phyloP scores from a whole-genome alignment of 2,329 filamentous ascomycete species.

The Ophiosphaerella korrae region DNA sequence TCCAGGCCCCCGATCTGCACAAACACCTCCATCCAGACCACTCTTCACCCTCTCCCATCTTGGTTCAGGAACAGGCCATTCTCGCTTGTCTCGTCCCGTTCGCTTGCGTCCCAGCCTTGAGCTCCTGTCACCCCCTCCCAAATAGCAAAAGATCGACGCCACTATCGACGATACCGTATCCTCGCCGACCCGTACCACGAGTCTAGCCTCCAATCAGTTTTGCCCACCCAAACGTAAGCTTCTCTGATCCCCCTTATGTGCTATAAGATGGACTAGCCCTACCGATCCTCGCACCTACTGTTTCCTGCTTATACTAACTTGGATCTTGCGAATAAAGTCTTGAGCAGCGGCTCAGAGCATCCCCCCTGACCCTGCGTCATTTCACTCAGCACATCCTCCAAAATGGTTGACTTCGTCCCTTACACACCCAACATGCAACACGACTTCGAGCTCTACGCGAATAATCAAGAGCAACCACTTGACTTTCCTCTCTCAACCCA shows the following conservation, averaged over 20 bases:
- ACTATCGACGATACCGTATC: slow-evolving; percentile 19
- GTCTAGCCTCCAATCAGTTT: slow-evolving; percentile 28
- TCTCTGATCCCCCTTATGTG: slow-evolving; percentile 23
- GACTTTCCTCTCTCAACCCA: slow-evolving; percentile 39
- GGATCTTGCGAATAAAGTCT: slow-evolving; percentile 18
- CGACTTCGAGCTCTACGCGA: slow-evolving; percentile 48
- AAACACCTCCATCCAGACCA: slow-evolving; percentile 26
- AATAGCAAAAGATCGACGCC: slow-evolving; percentile 33
- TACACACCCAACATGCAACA: slow-evolving; percentile 40
- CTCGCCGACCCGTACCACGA: slow-evolving; percentile 39
- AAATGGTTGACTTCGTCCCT: slow-evolving; percentile 44
- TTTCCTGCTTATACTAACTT: slow-evolving; percentile 39
- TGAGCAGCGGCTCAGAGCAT: slow-evolving; percentile 22
- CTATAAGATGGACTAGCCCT: slow-evolving; percentile 26
- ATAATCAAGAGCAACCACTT: slow-evolving; percentile 38
- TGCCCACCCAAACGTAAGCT: slow-evolving; percentile 39
- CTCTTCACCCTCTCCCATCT: slow-evolving; percentile 13
- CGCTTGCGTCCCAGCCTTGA: slow-evolving; percentile 36
- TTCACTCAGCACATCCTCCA: slow-evolving; percentile 16
- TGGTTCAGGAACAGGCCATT: slow-evolving; percentile 12
- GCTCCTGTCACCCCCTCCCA: slow-evolving; percentile 29
- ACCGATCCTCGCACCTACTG: slow-evolving; percentile 20
- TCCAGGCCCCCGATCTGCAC: slow-evolving; percentile 45
- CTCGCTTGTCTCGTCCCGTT: slow-evolving; percentile 27
- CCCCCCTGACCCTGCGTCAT: slow-evolving; percentile 8